Base-by-base conservation (phyloP, 306 rosid species). In the Abrus pulchellus region DNA sequence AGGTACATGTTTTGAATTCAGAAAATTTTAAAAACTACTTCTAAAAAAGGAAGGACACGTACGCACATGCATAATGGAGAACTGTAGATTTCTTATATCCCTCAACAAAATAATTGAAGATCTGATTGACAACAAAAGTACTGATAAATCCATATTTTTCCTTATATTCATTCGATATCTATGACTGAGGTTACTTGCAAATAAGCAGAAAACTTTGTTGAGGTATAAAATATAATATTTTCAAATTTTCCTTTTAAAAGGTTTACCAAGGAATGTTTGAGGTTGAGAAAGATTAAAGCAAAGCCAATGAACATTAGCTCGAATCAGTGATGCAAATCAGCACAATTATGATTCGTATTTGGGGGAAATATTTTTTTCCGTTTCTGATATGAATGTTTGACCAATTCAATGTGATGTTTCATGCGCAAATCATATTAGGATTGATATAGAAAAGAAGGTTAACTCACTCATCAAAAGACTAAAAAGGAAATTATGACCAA, bases 401-500 rank as follows among this genome's bases (percentile, higher is more conserved):
- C 85, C 38, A 53, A 56, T 49, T 71, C 57, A 59, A 41, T 59
- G 72, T 40, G 77, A 73, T 66, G 28, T 27, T 32, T 38, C 67
- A 76, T 76, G 33, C 27, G 73, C 82, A 82, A 72, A 77, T 81
- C 20, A 77, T 71, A 48, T 68, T 59, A 41, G 32, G 68, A 48
- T 71, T 60, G 62, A 53, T 68, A 44, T 28, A 52, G 34, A 48
- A 75, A 45, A 75, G 33, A 68, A 60, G 45, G 45, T 55, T 33
- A 61, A 69, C 32, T 6, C 10, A 48, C 13, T 4, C 82, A 65
- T 76, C 34, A 76, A 71, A 41, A 38, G 61, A 74, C 76, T 53
- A 83, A 78, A 32, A 79, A 43, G 60, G 10, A 45, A 72, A 78
- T 85, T 11, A 82, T 81, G 75, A 62, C 72, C 53, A 80, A 63